Base-by-base conservation (phyloP, 1,139 yeast species). In the Magnusiomyces suaveolens region DNA sequence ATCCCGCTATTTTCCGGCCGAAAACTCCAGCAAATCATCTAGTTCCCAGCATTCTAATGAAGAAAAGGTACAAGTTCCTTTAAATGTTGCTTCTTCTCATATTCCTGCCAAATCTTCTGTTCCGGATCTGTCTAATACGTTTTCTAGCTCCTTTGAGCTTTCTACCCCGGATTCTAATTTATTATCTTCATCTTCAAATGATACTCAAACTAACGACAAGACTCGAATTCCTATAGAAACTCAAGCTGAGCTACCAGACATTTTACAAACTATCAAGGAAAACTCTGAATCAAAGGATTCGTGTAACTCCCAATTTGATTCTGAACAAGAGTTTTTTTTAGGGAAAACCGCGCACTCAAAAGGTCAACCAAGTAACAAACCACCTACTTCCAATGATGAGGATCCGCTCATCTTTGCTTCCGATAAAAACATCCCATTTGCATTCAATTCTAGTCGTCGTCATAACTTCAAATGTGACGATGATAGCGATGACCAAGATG, bases 311-410 rank as follows among this genome's bases (percentile, higher is more conserved):
- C 49, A 51, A 21, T 41, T 55, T 29, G 57, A 55, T 25, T 48
- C 54, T 14, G 57, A 48, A 1, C 57, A 56, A 26, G 56, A 53
- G 43, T 55, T 56, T 20, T 56, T 56, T 46, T 20, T 51, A 16
- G 57, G 57, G n/a, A 14, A 3, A 12, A 24, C n/a, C n/a, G 14
- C 51, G 25, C n/a, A 12, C 18, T 4, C 8, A 10, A 10, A 16
- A n/a, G 6, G 4, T 4, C 43, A 38, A 10, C 43, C 36, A 6
- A 29, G 12, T 8, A 12, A 29, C 6, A 12, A 29, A 12, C 6
- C 36, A 29, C 6, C 6, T 12, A 12, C 12, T 12, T 29, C 36
- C 6, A 6, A 29, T 29, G 12, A 6, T 6, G 36, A 29, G 12
- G 12, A 29, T 29, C 36, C 36, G 12, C 36, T 29, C 12, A 29